Evolutionary conservation across 2,329 filamentous ascomycete species (phyloP), one percentile per base, ranked within the genome.

Genomic region (Pyricularia sp.): DNA sequence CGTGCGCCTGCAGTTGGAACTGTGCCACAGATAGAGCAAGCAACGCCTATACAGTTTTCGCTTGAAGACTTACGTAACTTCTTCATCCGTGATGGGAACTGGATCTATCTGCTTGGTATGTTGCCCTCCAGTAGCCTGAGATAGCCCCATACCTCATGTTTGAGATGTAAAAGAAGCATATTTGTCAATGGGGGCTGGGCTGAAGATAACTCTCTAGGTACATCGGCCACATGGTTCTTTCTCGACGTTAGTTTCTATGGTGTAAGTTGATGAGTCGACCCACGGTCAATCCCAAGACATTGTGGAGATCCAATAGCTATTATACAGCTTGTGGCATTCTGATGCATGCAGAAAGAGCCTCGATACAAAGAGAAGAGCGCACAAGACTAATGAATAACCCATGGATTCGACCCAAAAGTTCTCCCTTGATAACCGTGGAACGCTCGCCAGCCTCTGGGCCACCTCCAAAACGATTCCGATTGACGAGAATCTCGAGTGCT

Each of bases 201-300:
- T 40, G 33, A 40, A 40, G 33, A 13, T 4, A 35, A 6, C 4
- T 19, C 22, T 30, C 8, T 4, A 74, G n/a, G 68, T 2, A 82
- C 81, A 1, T 76, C 80, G 0, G 71, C 79, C 30, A 77, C 78
- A 24, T 84, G 82, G 82, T 78, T 83, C 40, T 77, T 83, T 5
- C 75, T 85, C 12, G 83, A 85, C 65, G 73, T 84, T n/a, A 80
- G 80, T 16, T 84, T 84, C 67, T 84, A 84, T 66, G 82, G 82
- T 2, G 33, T 40, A 40, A 40, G 33, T 40, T 40, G 33, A 16
- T 40, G 13, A 40, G 12, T 16, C 13, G 33, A 13, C 13, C 13
- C 2, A 8, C 5, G 12, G 12, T 16, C 13, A 40, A 16, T 3
- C 33, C 33, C 33, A 2, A 40, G 33, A 40, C 33, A 40, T 16